Evolutionary conservation across 2,329 filamentous ascomycete species (phyloP), one percentile per base, ranked within the genome.

Genomic region (Colletotrichum karsti): DNA sequence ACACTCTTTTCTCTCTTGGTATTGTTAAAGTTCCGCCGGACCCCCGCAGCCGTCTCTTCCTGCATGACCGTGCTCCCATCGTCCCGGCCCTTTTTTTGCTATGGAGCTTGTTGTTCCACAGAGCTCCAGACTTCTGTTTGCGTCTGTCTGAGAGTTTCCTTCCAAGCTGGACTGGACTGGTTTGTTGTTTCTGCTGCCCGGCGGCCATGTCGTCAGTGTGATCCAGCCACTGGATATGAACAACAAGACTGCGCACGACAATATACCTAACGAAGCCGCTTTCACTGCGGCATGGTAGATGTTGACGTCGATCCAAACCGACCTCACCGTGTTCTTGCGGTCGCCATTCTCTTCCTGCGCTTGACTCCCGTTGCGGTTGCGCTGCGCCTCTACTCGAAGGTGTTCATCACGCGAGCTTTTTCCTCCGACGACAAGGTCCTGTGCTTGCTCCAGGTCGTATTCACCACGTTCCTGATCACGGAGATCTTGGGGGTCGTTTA

Each of bases 361-460:
- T 55, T 82, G 8, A 74, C 75, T 4, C 74, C 75, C 3, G 70
- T 78, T 33, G 71, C 76, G 2, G 73, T 73, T 1, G 13, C 67
- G 1, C 68, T 78, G 5, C 74, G 75, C 7, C 53, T 74, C 3
- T 77, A 77, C 64, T 78, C 74, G 10, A 74, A 75, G 50, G 71
- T 62, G 5, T 74, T 72, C 59, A 65, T 78, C 3, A 73, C 76
- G 51, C 77, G 77, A 63, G 67, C 72, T 0, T 76, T 78, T 50
- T 71, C 71, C 1, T 22, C 70, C 1, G 76, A 78, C 55, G 77
- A 79, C 69, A 77, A 73, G 71, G 71, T 78, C 22, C 74, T 75
- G 3, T 71, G 75, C 5, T 55, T 69, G 26, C 73, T 76, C 1
- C 74, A 75, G 71, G 74, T 69, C 5, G 54, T 72, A 13, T 76